These are phyloP conservation scores for Penicillium canescens DNA, from an alignment of 495 filamentous ascomycete species.

Conservation along the genomic window DNA sequence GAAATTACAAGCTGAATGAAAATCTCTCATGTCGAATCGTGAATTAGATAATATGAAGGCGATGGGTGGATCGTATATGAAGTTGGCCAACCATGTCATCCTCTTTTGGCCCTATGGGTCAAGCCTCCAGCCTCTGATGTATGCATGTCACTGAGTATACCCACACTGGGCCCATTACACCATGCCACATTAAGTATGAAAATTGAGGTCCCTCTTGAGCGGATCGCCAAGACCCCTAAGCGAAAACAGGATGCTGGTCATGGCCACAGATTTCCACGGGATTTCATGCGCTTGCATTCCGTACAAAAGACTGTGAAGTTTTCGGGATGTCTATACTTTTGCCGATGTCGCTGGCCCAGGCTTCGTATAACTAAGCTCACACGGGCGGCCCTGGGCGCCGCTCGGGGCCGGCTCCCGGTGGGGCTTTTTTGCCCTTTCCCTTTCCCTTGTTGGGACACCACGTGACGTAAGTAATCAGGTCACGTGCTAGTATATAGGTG, in stretches of 20 bases:
- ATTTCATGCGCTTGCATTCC: too few species aligned
- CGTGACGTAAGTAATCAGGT: too few species aligned
- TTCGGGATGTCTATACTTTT: too few species aligned
- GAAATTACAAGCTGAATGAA: not conserved
- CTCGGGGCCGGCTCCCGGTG: too few species aligned
- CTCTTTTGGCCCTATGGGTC: slow-evolving; percentile 9
- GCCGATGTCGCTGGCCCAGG: too few species aligned
- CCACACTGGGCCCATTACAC: not conserved
- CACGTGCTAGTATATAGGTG: too few species aligned
- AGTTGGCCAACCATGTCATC: slow-evolving; percentile 6
- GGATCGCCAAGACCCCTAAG: slow-evolving; percentile 11
- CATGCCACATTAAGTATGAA: slow-evolving; percentile 4
- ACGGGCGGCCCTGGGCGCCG: too few species aligned
- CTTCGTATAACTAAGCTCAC: too few species aligned
- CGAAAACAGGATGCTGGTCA: not conserved
- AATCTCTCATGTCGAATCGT: slow-evolving; percentile 1
- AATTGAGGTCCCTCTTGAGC: slow-evolving; percentile 4
- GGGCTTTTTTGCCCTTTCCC: too few species aligned
- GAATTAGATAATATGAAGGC: slow-evolving; percentile 7
- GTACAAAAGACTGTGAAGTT: too few species aligned
- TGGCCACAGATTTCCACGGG: too few species aligned
- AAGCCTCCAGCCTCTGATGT: slow-evolving; percentile 13
- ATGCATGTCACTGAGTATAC: not conserved
- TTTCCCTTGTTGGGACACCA: too few species aligned
- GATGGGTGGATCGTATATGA: not conserved